Conservation (phyloP, 2,329 filamentous ascomycete species). For the Neonectria coccinea region DNA sequence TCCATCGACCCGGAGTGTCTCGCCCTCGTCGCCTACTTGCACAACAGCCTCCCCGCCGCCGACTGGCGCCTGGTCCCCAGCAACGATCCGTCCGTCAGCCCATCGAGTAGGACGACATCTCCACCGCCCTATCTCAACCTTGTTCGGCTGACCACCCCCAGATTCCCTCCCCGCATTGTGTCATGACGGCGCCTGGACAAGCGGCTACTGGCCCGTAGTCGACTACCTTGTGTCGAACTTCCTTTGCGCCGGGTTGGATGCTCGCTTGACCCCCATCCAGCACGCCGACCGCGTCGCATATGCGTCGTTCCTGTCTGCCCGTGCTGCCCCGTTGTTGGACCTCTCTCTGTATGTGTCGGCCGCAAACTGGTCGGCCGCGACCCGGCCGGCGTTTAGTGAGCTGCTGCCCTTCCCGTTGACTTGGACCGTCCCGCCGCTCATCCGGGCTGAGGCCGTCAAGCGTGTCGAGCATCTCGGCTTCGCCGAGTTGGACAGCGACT, state of each 20-base stretch:
- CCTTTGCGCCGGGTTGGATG: constrained; percentile 54
- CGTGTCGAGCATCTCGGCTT: constrained; percentile 78
- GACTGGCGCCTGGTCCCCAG: constrained; percentile 78
- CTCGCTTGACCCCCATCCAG: constrained; percentile 53
- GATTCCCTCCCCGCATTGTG: constrained; percentile 67
- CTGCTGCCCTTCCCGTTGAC: constrained; percentile 89
- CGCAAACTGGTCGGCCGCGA: constrained; percentile 83
- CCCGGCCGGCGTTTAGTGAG: constrained; percentile 82
- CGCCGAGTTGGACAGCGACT: constrained; percentile 74
- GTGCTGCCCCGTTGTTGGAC: constrained; percentile 82
- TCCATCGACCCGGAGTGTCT: constrained; percentile 94
- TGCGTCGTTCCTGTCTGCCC: constrained; percentile 77
- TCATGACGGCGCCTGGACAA: constrained; percentile 64
- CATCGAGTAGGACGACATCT: constrained; percentile 69
- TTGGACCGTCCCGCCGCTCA: constrained; percentile 82
- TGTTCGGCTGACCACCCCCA: constrained; percentile 49
- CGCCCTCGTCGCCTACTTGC: constrained; percentile 82
- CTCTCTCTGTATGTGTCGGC: constrained; percentile 91
- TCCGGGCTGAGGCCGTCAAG: constrained; percentile 76
- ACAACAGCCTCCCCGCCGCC: constrained; percentile 68
- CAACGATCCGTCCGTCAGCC: constrained; percentile 77
- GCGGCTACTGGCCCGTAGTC: constrained; percentile 72
- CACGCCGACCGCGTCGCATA: constrained; percentile 63
- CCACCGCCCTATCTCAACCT: constrained; percentile 33
- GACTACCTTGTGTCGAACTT: constrained; percentile 62